Evolutionary conservation across 1,139 yeast species (phyloP), one percentile per base, ranked within the genome.

Genomic region (Hansenula lynferdii): DNA sequence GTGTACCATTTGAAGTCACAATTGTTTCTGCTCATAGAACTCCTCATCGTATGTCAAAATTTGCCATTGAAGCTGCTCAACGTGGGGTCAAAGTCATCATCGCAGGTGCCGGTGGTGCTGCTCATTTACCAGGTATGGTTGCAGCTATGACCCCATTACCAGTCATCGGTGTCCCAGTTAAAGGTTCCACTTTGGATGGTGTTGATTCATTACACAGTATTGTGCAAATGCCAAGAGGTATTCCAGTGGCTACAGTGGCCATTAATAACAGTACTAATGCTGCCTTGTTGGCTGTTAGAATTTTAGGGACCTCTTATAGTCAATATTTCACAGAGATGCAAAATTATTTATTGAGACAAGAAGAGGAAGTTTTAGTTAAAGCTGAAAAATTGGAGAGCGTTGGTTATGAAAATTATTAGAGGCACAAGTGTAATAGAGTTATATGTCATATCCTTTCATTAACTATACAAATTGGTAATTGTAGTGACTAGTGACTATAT

Each of bases 61-160:
- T 85, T 57, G 97, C 98, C 5, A 74, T 78, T 32, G 83, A 82
- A 47, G 98, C 98, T 5, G 77, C 92, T 23, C 66, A 76, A 40
- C 75, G 97, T 54, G 98, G 98, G 8, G 60, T 92, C 47, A 86
- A 85, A 62, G 84, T 79, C 40, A 90, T 92, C 36, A 94, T 92
- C 58, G 98, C 99, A 5, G 99, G 98, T 51, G 99, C 99, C 11
- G 99, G 99, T 35, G 98, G 99, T 53, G 98, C 99, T 38, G 99
- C 98, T 8, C 99, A 92, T 62, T 72, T 92, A 46, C 99, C 99
- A 17, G 99, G 99, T 39, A 92, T 92, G 99, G 97, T 92, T 32
- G 98, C 99, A 20, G 97, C 98, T 18, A 86, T 89, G 92, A 92
- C 99, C 1, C 81, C 96, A 9, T 69, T 94, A 47, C 98, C 99